phyloP scores from a whole-genome alignment of 495 filamentous ascomycete genomes.

The Bryoglossum gracile region DNA sequence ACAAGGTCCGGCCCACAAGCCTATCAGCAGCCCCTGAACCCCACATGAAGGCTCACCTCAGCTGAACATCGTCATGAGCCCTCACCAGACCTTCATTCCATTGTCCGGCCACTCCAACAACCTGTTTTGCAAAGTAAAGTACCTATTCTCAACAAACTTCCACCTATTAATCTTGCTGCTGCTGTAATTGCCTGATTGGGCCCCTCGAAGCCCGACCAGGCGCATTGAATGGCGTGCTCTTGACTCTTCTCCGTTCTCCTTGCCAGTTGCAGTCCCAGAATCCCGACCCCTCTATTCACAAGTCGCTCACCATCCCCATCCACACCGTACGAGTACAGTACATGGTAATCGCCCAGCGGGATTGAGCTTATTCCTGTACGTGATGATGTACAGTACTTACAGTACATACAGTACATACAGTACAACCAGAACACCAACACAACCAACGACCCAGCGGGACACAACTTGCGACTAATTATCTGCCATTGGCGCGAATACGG shows the following conservation, averaged over 20 bases:
- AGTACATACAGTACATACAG: too few relatives aligned
- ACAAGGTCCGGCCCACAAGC: neutral
- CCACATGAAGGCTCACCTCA: conserved; percentile 10
- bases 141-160: neutral
- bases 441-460: neutral
- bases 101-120: neutral
- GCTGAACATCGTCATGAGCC: conserved; percentile 8
- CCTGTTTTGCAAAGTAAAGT: too few relatives aligned
- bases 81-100: neutral
- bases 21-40: neutral
- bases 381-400: too few relatives aligned
- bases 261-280: too few relatives aligned
- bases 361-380: too few relatives aligned
- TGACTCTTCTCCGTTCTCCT: too few relatives aligned
- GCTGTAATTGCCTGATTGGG: neutral
- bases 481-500: conserved; percentile 15
- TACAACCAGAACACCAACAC: too few relatives aligned
- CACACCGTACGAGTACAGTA: too few relatives aligned
- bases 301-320: too few relatives aligned
- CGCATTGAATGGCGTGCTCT: neutral
- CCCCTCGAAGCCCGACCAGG: neutral
- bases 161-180: neutral
- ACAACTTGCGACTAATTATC: too few relatives aligned
- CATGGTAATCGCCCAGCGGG: too few relatives aligned
- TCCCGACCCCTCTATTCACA: too few relatives aligned